Percentiles rank a stretch among this genome's conserved stretches.
phyloP scores from a whole-genome alignment of 2,329 filamentous ascomycete genomes.

The Colletotrichum tabaci region DNA sequence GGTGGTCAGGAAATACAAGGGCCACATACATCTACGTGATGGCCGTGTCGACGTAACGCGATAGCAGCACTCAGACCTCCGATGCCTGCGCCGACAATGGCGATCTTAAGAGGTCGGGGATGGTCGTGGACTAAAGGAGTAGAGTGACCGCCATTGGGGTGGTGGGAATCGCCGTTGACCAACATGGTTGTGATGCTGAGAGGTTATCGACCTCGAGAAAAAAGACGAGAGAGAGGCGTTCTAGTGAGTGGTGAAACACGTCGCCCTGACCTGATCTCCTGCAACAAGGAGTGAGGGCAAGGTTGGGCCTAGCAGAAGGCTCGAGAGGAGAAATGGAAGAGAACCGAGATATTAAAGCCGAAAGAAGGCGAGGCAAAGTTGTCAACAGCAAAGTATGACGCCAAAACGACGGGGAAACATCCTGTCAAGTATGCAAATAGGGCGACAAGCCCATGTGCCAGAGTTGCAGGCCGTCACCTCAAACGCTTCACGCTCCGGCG shows the following conservation, averaged over 20 bases:
- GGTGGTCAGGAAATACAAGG: not conserved
- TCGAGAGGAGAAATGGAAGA: not conserved
- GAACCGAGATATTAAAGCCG: not conserved
- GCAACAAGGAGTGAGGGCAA: not conserved
- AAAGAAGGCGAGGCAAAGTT: not conserved
- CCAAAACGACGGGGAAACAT: not conserved
- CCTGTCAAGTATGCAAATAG: not conserved
- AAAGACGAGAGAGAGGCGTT: not conserved
- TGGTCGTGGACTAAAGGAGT: constrained; percentile 39
- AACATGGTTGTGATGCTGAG: constrained; percentile 16
- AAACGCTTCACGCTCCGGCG: constrained; percentile 29
- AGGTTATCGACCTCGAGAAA: not conserved
- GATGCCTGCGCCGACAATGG: constrained; percentile 62
- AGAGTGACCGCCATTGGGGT: constrained; percentile 14
- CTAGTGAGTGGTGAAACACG: constrained; percentile 12
- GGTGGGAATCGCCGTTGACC: constrained; percentile 24
- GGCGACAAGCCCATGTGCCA: not conserved
- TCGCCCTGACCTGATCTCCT: not conserved
- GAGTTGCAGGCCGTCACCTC: constrained; percentile 24
- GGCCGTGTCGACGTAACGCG: constrained; percentile 66
- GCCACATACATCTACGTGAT: constrained; percentile 57
- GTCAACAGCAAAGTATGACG: not conserved
- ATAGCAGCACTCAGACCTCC: constrained; percentile 68
- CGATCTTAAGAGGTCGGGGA: constrained; percentile 39
- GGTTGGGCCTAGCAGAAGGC: not conserved